Evolutionary conservation across 331 rosid species (phyloP).

Genomic region (Saraca asoca): DNA sequence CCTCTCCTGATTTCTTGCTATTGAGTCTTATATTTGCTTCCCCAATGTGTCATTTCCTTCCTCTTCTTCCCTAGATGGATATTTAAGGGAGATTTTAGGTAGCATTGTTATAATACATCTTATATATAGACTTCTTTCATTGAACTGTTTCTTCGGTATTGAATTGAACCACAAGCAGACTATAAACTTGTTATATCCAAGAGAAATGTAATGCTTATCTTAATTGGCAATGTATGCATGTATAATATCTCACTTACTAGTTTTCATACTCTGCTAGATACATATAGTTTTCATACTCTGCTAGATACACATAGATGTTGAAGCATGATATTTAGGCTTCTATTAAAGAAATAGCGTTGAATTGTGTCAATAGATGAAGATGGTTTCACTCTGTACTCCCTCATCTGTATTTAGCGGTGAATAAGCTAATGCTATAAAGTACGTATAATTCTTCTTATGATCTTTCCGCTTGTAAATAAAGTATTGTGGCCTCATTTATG

Average conservation of each 20-base stretch:
- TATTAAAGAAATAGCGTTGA: background rate
- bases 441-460: background rate
- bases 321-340: constrained; percentile 1
- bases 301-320: background rate
- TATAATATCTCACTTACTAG: constrained; percentile 5
- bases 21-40: background rate
- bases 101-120: background rate
- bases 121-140: constrained; percentile 12
- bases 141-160: background rate
- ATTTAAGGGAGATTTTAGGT: background rate
- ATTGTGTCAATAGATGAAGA: constrained; percentile 1
- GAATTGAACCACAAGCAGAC: too few relatives aligned
- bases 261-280: background rate
- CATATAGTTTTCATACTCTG: background rate
- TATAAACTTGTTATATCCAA: too few relatives aligned
- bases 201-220: too few relatives aligned
- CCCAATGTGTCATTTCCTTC: background rate
- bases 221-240: constrained; percentile 3
- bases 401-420: too few relatives aligned
- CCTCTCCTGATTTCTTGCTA: constrained; percentile 2
- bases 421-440: too few relatives aligned
- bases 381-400: too few relatives aligned
- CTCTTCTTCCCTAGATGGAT: background rate
- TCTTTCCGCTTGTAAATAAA: constrained; percentile 1
- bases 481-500: constrained; percentile 9